Percentiles rank a stretch among this genome's conserved stretches.
These are phyloP conservation scores for Pseudogymnoascus destructans DNA, from an alignment of 2,329 filamentous ascomycete genomes.

Conservation along the genomic window DNA sequence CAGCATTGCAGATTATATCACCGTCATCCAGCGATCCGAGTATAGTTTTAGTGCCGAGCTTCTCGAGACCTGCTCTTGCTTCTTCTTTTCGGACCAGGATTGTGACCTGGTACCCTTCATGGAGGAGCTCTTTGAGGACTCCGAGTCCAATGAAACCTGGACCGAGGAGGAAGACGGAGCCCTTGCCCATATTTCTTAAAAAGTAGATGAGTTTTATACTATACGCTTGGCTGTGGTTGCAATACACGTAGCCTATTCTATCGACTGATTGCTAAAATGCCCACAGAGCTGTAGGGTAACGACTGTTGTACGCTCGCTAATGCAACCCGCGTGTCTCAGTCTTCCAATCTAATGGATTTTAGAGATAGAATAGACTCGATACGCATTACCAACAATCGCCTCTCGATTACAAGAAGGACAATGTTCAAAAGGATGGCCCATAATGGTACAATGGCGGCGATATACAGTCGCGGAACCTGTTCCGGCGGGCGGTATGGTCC, in stretches of 20 bases:
- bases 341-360: background rate
- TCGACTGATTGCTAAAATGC: background rate
- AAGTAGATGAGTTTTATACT: background rate
- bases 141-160: slow-evolving; percentile 37
- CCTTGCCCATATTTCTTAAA: slow-evolving; percentile 6
- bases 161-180: slow-evolving; percentile 31
- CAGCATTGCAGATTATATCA: slow-evolving; percentile 28
- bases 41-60: slow-evolving; percentile 29
- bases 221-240: background rate
- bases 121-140: slow-evolving; percentile 32
- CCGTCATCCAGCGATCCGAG: slow-evolving; percentile 32
- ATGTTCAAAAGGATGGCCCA: background rate
- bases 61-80: slow-evolving; percentile 27
- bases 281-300: background rate
- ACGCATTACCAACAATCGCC: background rate
- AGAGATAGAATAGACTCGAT: background rate
- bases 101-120: slow-evolving; percentile 32
- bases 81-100: slow-evolving; percentile 30
- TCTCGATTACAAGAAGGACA: background rate
- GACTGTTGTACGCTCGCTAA: background rate
- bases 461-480: background rate
- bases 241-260: background rate
- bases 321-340: background rate
- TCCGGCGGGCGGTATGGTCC: background rate
- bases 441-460: background rate